Evolutionary conservation across 2,329 filamentous ascomycete species (phyloP), one percentile per base, ranked within the genome.

Genomic region (Cercospora zeae-maydis): DNA sequence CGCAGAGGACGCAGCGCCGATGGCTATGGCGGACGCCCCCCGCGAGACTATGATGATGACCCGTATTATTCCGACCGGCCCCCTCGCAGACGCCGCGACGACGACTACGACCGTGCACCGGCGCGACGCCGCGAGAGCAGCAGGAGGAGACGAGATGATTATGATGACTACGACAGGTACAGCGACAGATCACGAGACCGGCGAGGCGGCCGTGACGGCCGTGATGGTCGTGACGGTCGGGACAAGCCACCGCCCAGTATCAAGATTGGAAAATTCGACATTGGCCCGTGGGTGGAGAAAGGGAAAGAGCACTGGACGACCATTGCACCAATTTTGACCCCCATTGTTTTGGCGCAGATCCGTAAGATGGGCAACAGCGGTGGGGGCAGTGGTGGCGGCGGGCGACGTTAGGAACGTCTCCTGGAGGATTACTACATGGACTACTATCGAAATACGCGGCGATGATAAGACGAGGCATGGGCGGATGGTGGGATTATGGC

Each of bases 261-360:
- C 55, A 72, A 70, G 65, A 67, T 75, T 58, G 73, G 73, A 30
- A 69, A 71, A 21, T 73, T 71, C 61, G 72, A 75, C 47, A 65
- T 75, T 58, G 73, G 73, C 13, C 73, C 73, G 14, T 67, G 67
- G 55, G 60, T 75, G 21, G 69, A 75, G 53, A 72, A 71, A 59
- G 73, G 72, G 14, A 64, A 74, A 69, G 74, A 75, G 65, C 72
- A 75, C 60, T 75, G 71, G 59, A 67, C 63, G 2, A 72, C 69
- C 9, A 53, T 75, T 3, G 73, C 72, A 31, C 73, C 73, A 4
- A 70, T 75, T 31, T 62, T 74, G 19, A 72, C 71, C 13, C 73
- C 73, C 11, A 61, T 75, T 39, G 66, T 74, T 14, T 67, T 74
- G 62, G 71, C 69, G 54, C 60, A 65, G 55, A 67, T 67, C 34